Conservation (phyloP, 2,329 filamentous ascomycete species). For the Trichoderma citrinoviride region DNA sequence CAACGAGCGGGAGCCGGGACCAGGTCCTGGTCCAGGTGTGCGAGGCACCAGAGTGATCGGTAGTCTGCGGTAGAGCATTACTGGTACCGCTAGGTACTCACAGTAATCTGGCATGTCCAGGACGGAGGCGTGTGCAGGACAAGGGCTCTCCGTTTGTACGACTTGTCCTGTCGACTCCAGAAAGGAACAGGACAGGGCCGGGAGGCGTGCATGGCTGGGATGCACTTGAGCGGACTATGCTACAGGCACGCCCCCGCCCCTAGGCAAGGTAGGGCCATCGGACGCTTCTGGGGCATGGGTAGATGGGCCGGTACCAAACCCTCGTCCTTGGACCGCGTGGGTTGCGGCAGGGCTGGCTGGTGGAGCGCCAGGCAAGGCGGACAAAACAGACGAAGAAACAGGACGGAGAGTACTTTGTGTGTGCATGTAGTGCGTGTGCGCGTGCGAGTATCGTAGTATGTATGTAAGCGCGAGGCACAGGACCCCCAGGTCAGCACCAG, state of each 20-base stretch:
- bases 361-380: constrained; percentile 19
- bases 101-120: constrained; percentile 9
- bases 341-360: constrained; percentile 20
- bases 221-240: neutral
- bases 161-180: neutral
- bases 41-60: constrained; percentile 6
- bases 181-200: constrained; percentile 4
- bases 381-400: neutral
- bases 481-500: constrained; percentile 8
- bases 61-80: constrained; percentile 13
- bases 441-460: neutral
- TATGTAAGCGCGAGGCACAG: constrained; percentile 1
- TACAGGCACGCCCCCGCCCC: constrained; percentile 1
- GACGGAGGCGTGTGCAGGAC: constrained; percentile 13
- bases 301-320: constrained; percentile 13
- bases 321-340: constrained; percentile 20
- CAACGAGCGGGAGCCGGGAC: constrained; percentile 20
- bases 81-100: neutral
- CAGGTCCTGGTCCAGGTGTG: neutral
- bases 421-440: neutral
- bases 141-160: neutral
- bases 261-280: constrained; percentile 5
- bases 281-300: constrained; percentile 18
- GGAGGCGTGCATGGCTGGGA: constrained; percentile 7
- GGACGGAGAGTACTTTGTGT: neutral